These are phyloP conservation scores for Plenodomus biglobosus DNA, from an alignment of 2,329 filamentous ascomycete genomes.

Conservation along the genomic window DNA sequence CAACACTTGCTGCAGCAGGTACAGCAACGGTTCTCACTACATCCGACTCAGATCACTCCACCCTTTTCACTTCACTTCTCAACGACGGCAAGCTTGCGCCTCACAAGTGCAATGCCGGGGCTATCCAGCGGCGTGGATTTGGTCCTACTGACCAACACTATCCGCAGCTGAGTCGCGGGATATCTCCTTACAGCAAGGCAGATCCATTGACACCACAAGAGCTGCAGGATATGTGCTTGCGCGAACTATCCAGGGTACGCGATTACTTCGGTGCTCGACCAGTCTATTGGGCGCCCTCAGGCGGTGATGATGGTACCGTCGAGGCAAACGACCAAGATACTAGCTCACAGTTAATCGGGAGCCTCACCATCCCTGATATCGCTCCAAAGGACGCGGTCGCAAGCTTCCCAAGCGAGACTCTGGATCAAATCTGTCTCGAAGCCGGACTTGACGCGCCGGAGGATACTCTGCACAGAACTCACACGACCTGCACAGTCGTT, in stretches of 20 bases:
- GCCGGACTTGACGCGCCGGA: slow-evolving; percentile 1
- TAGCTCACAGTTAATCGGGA: slow-evolving; percentile 7
- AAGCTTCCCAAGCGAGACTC: slow-evolving; percentile 10
- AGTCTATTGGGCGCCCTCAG: background rate
- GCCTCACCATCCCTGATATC: slow-evolving; percentile 3
- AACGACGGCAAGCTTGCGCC: slow-evolving; percentile 8
- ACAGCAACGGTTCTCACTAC: slow-evolving; percentile 1
- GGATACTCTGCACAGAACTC: slow-evolving; percentile 4
- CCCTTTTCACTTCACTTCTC: slow-evolving; percentile 11
- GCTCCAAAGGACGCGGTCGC: background rate
- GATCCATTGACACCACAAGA: slow-evolving; percentile 2
- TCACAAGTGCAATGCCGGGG: background rate
- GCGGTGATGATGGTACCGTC: background rate
- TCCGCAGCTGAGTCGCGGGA: slow-evolving; percentile 11
- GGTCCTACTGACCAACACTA: slow-evolving; percentile 6
- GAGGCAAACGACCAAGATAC: background rate
- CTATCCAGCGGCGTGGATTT: slow-evolving; percentile 1
- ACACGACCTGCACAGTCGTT: slow-evolving; percentile 9
- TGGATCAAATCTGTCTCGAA: slow-evolving; percentile 9
- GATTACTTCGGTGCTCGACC: slow-evolving; percentile 5
- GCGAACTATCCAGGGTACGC: slow-evolving; percentile 2
- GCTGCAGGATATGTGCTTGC: slow-evolving; percentile 15
- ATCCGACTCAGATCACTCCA: slow-evolving; percentile 5
- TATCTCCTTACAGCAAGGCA: slow-evolving; percentile 11
- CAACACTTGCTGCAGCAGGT: slow-evolving; percentile 6